A percentile compares a stretch with the other conserved stretches of the same genome.
Evolutionary conservation across 2,329 filamentous ascomycete species (phyloP).

Genomic region (Alternaria ventricosa): DNA sequence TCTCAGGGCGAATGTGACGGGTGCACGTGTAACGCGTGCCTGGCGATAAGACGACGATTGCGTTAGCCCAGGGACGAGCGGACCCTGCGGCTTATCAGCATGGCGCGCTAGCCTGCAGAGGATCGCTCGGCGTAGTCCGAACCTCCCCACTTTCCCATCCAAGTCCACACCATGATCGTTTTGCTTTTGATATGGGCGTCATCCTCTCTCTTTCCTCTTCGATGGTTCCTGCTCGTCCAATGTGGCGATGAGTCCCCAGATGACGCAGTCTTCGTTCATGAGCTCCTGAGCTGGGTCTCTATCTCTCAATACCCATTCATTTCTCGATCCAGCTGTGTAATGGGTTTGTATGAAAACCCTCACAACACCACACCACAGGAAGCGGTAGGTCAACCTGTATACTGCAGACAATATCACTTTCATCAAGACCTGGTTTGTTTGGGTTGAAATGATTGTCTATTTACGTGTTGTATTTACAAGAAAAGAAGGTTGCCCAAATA

Average conservation of each 20-base stretch:
- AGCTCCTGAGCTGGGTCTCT: neutral
- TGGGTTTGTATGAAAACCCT: neutral
- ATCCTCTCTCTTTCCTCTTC: neutral
- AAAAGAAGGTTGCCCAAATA: neutral
- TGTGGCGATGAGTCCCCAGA: neutral
- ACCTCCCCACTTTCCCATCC: neutral
- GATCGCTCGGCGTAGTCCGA: constrained; percentile 3
- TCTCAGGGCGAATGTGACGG: constrained; percentile 10
- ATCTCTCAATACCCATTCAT: neutral
- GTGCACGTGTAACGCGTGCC: constrained; percentile 20
- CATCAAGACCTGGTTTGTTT: neutral
- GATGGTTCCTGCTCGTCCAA: neutral
- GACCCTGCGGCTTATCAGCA: constrained; percentile 14
- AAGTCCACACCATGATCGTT: neutral
- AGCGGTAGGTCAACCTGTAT: neutral
- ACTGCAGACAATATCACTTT: neutral
- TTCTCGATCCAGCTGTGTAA: neutral
- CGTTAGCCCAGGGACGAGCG: neutral
- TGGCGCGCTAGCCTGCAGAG: constrained; percentile 2
- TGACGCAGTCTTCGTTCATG: neutral
- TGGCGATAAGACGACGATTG: constrained; percentile 11
- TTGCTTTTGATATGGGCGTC: neutral
- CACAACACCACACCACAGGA: neutral
- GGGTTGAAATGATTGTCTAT: neutral
- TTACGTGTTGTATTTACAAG: neutral